A percentile compares a stretch with the other conserved stretches of the same genome.
phyloP scores from a whole-genome alignment of 2,329 filamentous ascomycete genomes.

The Mycosphaerella arachidis region DNA sequence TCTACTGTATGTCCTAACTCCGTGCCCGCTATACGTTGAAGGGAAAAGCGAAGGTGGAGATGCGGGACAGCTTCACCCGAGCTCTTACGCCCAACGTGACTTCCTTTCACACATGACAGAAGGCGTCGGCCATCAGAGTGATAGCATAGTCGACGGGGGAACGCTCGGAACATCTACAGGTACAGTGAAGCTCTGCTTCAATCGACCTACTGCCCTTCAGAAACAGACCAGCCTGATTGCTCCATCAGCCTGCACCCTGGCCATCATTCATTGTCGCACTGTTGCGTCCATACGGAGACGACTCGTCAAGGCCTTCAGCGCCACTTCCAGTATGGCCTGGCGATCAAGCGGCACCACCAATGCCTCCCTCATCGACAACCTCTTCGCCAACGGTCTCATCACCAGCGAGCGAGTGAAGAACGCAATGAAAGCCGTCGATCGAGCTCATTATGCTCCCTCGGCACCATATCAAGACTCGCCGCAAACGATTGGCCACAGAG shows the following conservation, averaged over 20 bases:
- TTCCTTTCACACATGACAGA: not conserved
- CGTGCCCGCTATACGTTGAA: no score
- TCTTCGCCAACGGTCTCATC: slow-evolving; percentile 68
- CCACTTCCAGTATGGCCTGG: slow-evolving; percentile 66
- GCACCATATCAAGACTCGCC: slow-evolving; percentile 70
- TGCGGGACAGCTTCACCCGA: no score
- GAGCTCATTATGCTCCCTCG: slow-evolving; percentile 72
- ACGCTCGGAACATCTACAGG: no score
- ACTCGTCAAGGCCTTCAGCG: not conserved
- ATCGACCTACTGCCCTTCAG: not conserved
- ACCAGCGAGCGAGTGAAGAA: slow-evolving; percentile 64
- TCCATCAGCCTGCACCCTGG: not conserved
- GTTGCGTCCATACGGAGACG: not conserved
- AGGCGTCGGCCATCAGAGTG: no score
- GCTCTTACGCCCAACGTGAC: not conserved
- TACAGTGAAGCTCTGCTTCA: not conserved
- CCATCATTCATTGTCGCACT: not conserved
- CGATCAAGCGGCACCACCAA: slow-evolving; percentile 73
- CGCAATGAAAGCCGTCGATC: slow-evolving; percentile 82
- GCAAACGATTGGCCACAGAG: slow-evolving; percentile 61
- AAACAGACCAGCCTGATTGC: not conserved
- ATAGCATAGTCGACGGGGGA: not conserved
- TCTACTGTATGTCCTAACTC: no score
- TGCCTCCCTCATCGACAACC: slow-evolving; percentile 69
- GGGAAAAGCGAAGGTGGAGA: no score